phyloP scores from a whole-genome alignment of 495 filamentous ascomycete genomes.

The Sordaria brevicollis region DNA sequence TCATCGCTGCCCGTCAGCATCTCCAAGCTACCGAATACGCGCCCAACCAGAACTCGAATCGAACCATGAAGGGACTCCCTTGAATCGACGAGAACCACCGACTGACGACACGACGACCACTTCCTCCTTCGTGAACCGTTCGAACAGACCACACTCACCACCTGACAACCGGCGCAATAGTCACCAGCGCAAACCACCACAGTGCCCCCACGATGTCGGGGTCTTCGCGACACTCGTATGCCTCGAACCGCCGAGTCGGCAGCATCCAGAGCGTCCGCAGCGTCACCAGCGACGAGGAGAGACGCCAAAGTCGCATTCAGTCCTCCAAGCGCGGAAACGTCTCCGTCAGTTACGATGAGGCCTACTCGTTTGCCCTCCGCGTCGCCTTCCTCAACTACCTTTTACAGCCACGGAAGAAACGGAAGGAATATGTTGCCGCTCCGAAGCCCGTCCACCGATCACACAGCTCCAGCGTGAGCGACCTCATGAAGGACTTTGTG shows the following conservation, averaged over 20 bases:
- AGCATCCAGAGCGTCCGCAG: constrained; percentile 29
- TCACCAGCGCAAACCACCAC: not conserved
- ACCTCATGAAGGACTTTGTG: constrained; percentile 48
- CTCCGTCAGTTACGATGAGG: constrained; percentile 53
- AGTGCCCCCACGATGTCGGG: constrained; percentile 29
- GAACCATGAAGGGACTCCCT: not conserved
- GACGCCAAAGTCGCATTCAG: constrained; percentile 19
- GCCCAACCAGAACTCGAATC: not conserved
- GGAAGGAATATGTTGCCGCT: constrained; percentile 68
- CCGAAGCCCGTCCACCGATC: constrained; percentile 50
- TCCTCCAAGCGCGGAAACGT: constrained; percentile 28
- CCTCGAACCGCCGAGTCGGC: constrained; percentile 31
- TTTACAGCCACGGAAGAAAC: constrained; percentile 78
- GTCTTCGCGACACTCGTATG: constrained; percentile 25
- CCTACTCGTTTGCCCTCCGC: constrained; percentile 81
- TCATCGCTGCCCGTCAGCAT: not conserved
- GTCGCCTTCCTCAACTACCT: constrained; percentile 89
- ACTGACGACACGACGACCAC: not conserved
- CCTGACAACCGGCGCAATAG: too few relatives aligned
- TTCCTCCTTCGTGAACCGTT: not conserved
- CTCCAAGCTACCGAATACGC: not conserved
- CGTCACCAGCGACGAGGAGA: constrained; percentile 14
- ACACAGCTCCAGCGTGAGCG: constrained; percentile 59
- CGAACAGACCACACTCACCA: not conserved
- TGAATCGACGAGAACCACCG: not conserved